Conservation (phyloP, 169 alveolate species). For the Plasmodium ovale region DNA sequence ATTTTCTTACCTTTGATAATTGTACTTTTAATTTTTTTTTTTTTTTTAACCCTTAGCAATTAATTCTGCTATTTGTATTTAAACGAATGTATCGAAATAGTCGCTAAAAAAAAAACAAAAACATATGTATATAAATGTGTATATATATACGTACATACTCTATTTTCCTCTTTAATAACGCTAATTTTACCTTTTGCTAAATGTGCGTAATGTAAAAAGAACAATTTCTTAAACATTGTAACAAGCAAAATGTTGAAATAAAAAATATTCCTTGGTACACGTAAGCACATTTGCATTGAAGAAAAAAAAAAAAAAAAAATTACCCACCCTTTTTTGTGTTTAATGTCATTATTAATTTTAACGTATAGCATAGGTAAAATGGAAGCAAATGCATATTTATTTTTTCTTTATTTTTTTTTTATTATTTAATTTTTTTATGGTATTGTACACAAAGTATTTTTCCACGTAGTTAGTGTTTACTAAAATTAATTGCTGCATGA, state of each 20-base stretch:
- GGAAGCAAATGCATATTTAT: too few relatives aligned
- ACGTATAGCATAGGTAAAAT: too few relatives aligned
- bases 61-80: not conserved
- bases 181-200: not conserved
- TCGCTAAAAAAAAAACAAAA: constrained; percentile 5
- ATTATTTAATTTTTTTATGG: too few relatives aligned
- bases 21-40: not conserved
- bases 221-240: constrained; percentile 12
- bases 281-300: not conserved
- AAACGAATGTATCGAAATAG: constrained; percentile 19
- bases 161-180: constrained; percentile 1
- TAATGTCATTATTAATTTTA: not conserved
- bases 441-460: too few relatives aligned
- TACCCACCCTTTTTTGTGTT: not conserved
- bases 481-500: too few relatives aligned
- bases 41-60: constrained; percentile 20
- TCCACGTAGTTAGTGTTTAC: too few relatives aligned
- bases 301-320: not conserved
- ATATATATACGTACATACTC: too few relatives aligned
- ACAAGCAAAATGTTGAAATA: not conserved
- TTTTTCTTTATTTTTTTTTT: too few relatives aligned
- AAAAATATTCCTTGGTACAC: not conserved
- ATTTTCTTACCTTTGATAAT: constrained; percentile 20
- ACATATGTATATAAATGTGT: not conserved
- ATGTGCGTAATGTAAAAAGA: not conserved